Base-by-base conservation (phyloP, 2,329 filamentous ascomycete genomes). In the Colletotrichum orchidophilum region DNA sequence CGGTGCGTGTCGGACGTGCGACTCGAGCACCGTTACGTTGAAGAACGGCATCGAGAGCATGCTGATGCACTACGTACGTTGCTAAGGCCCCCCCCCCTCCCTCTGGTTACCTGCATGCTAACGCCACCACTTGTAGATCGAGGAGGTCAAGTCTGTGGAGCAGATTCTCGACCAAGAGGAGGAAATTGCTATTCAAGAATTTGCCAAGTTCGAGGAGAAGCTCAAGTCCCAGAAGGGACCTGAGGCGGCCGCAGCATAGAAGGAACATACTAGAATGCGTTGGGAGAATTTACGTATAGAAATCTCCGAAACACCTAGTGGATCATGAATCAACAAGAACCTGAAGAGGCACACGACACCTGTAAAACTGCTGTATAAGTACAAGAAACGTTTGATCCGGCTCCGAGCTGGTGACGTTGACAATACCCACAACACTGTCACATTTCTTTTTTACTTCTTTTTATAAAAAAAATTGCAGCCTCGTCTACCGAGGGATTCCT, bases 41-140 rank as follows among this genome's bases (percentile, higher is more conserved):
- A 97, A 97, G 87, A 98, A 97, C 80, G 96, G 96, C 7, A 99
- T 99, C 76, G 96, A 99, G 87, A 94, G 94, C 75, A 98, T 99
- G 96, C 82, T 98, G 80, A 98, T 97, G 94, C 94, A 96, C 81
- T 96, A 96, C 81, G 93, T 95, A 82, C 88, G 92, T 90, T 55
- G 42, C 50, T n/a, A n/a, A n/a, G n/a, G n/a, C n/a, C n/a, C n/a
- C n/a, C 63, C 54, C 24, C 9, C 26, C 4, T 12, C 39, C 29
- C 33, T 26, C n/a, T 29, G 27, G 21, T 29, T 33, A 11, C 11
- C 29, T 29, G 11, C 18, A 61, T 64, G 70, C 79, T 84, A 72
- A 84, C 75, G 26, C 60, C 8, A 9, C 33, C 13, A n/a, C 33
- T n/a, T 55, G 52, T 82, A 97, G 90, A 97, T 98, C 74, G 95